These are phyloP conservation scores for Solanum ossicruentum DNA, from an alignment of 257 asterid species.

Conservation along the genomic window DNA sequence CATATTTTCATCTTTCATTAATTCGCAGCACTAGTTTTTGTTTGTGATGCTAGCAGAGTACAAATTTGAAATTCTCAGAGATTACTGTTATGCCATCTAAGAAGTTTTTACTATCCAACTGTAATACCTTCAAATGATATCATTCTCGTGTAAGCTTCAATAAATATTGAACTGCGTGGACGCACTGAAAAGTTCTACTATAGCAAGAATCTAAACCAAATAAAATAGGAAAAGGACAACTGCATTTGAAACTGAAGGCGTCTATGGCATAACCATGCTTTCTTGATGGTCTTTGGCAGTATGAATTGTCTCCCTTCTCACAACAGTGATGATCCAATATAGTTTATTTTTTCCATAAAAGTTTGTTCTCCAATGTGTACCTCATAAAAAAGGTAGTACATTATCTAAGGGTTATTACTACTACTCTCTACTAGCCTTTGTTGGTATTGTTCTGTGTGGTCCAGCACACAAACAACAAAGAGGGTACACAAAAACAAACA, in stretches of 20 bases:
- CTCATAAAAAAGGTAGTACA: neutral
- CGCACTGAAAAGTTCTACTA: neutral
- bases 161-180: neutral
- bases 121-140: neutral
- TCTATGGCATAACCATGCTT: no score
- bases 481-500: slow-evolving; percentile 42
- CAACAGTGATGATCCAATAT: no score
- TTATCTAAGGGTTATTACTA: neutral
- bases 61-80: neutral
- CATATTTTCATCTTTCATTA: no score
- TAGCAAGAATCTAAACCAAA: no score
- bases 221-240: neutral
- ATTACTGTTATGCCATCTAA: neutral
- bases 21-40: no score
- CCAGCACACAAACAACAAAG: slow-evolving; percentile 41
- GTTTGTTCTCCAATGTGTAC: no score
- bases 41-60: neutral
- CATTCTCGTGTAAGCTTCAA: neutral
- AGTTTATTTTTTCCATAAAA: no score
- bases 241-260: no score
- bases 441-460: slow-evolving; percentile 22
- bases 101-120: neutral
- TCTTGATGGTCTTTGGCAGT: no score
- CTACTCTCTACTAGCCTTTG: neutral
- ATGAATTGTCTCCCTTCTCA: no score